Evolutionary conservation across 2,329 filamentous ascomycete genomes (phyloP), one percentile per base, ranked within the genome.

Genomic region (Fusarium sp.): DNA sequence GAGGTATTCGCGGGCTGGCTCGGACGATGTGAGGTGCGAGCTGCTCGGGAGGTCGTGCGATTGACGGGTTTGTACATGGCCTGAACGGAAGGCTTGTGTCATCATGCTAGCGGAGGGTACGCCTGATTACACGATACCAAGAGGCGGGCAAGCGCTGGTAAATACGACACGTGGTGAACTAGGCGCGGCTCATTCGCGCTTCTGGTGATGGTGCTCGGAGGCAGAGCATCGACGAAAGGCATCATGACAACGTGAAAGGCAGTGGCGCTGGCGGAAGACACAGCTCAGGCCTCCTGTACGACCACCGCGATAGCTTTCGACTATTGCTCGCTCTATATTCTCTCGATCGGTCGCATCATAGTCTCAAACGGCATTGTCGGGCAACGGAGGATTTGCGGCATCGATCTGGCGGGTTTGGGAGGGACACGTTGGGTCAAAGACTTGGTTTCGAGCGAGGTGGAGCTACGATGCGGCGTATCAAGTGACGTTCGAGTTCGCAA

Each of bases 261-360:
- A 26, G 4, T 26, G 18, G 10, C 3, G 20, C 24, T n/a, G 5
- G 5, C 14, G 4, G 8, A 18, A n/a, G 8, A 12, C 20, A 10
- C 35, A 22, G 14, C 14, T 2, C 32, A 15, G 20, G 9, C 13
- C 18, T 9, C 8, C 0, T 10, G 4, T 2, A 18, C 8, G 4
- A 3, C 3, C 1, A 12, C 28, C 11, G 8, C 2, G 7, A n/a
- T 3, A 5, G 5, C 5, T 3, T 8, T 4, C 10, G 5, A 38
- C 18, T 22, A 1, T 0, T 54, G 0, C 24, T 22, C 4, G 9
- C 30, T 26, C 9, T 2, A 26, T 35, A 1, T 36, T 28, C 24
- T 28, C 11, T 41, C 24, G 35, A 28, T 39, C 35, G 35, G 24
- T 9, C 10, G 10, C 7, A 14, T 13, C 8, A 2, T 28, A 1